Conservation (phyloP, 2,329 filamentous ascomycete genomes). For the Fusarium acutatum region DNA sequence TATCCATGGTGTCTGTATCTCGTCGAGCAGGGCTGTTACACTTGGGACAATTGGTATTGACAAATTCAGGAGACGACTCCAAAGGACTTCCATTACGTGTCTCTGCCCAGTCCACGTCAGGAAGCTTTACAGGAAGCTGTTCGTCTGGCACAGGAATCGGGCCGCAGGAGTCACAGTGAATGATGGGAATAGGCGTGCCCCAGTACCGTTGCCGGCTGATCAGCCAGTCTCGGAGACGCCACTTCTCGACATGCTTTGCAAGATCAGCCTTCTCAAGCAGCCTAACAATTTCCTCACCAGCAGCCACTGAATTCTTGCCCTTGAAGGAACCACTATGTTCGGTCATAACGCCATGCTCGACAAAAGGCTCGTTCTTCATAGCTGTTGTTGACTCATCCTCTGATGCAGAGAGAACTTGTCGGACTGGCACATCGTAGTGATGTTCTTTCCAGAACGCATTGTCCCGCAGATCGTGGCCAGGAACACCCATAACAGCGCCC, state of each 20-base stretch:
- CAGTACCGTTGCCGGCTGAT: slow-evolving; percentile 93
- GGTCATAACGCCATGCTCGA: slow-evolving; percentile 74
- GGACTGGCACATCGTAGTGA: slow-evolving; percentile 65
- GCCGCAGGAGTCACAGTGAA: slow-evolving; percentile 82
- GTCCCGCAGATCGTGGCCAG: slow-evolving; percentile 83
- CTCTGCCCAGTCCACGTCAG: slow-evolving; percentile 73
- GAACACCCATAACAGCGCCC: slow-evolving; percentile 91
- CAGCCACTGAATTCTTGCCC: slow-evolving; percentile 70
- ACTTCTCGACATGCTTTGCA: slow-evolving; percentile 74
- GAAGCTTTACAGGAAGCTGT: slow-evolving; percentile 80
- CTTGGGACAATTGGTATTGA: slow-evolving; percentile 78
- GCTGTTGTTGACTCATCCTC: slow-evolving; percentile 57
- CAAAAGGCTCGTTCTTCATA: slow-evolving; percentile 63
- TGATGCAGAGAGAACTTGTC: slow-evolving; percentile 67
- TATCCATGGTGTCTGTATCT: slow-evolving; percentile 96
- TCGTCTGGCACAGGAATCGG: slow-evolving; percentile 79
- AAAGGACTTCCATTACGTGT: slow-evolving; percentile 80
- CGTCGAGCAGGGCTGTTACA: slow-evolving; percentile 76
- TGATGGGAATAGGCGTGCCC: slow-evolving; percentile 89
- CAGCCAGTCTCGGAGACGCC: slow-evolving; percentile 88
- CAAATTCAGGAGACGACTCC: slow-evolving; percentile 75
- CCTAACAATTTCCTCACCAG: slow-evolving; percentile 67
- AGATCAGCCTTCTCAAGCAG: slow-evolving; percentile 63
- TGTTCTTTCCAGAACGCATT: slow-evolving; percentile 83
- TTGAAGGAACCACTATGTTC: slow-evolving; percentile 70